phyloP scores from a whole-genome alignment of 768 basidiomycete genomes.

The Russula dissimulans region DNA sequence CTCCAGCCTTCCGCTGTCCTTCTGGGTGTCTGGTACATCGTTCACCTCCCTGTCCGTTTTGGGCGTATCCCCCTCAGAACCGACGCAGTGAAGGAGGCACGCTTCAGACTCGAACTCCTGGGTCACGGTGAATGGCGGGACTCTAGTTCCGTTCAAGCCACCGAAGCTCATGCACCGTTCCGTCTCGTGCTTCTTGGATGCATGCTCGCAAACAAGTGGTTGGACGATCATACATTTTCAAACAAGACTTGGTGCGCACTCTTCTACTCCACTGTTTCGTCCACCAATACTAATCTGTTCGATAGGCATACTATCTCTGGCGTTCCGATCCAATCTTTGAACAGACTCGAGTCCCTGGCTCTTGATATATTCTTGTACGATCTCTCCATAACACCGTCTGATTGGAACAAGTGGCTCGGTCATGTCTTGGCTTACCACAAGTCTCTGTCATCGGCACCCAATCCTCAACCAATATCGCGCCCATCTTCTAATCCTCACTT shows the following conservation, averaged over 20 bases:
- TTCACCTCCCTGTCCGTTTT: constrained; percentile 63
- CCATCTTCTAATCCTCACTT: constrained; percentile 64
- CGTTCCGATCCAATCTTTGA: constrained; percentile 59
- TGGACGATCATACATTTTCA: constrained; percentile 83
- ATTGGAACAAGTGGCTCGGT: constrained; percentile 66
- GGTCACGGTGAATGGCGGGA: constrained; percentile 34
- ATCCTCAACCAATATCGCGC: constrained; percentile 69
- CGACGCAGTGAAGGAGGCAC: constrained; percentile 49
- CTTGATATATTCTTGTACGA: constrained; percentile 65
- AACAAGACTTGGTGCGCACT: constrained; percentile 74
- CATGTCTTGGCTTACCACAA: constrained; percentile 58
- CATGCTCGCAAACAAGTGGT: constrained; percentile 84
- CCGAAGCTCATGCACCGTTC: constrained; percentile 57
- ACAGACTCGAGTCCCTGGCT: constrained; percentile 61
- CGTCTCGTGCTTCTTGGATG: constrained; percentile 69
- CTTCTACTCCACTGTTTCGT: not conserved
- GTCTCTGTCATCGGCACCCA: constrained; percentile 47
- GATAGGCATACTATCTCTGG: constrained; percentile 75
- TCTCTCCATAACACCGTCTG: constrained; percentile 50
- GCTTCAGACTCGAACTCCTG: constrained; percentile 56
- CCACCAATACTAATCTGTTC: not conserved
- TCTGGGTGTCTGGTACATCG: constrained; percentile 76
- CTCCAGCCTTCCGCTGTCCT: constrained; percentile 76
- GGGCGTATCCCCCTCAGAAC: constrained; percentile 40
- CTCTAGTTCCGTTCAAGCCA: constrained; percentile 37